These are phyloP conservation scores for Aaosphaeria pasadenensis DNA, from an alignment of 2,329 filamentous ascomycete species.

Conservation along the genomic window DNA sequence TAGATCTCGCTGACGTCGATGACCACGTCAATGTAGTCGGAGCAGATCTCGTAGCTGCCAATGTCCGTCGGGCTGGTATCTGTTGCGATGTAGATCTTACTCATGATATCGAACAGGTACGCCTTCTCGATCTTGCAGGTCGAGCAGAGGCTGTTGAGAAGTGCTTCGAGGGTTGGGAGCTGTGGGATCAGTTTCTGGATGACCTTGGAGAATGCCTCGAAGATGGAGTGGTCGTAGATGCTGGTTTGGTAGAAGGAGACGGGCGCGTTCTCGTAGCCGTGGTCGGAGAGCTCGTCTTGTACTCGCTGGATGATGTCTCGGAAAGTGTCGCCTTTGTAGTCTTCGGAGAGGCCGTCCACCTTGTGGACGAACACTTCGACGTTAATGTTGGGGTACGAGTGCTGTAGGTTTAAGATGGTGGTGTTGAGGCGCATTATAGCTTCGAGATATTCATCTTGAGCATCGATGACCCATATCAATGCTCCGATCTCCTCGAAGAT, in stretches of 20 bases:
- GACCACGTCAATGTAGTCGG: slow-evolving; percentile 97
- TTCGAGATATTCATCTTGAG: slow-evolving; percentile 95
- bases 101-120: slow-evolving; percentile 95
- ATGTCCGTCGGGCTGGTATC: slow-evolving; percentile 92
- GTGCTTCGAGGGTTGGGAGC: slow-evolving; percentile 84
- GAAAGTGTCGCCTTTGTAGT: slow-evolving; percentile 94
- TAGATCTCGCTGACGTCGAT: slow-evolving; percentile 97
- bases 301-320: slow-evolving; percentile 95
- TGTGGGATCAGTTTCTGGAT: slow-evolving; percentile 97
- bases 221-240: slow-evolving; percentile 98
- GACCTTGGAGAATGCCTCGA: slow-evolving; percentile 97
- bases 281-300: slow-evolving; percentile 90
- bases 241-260: slow-evolving; percentile 95
- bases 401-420: slow-evolving; percentile 85
- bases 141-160: slow-evolving; percentile 90
- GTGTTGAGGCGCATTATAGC: slow-evolving; percentile 82
- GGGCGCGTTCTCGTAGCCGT: slow-evolving; percentile 88
- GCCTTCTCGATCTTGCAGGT: slow-evolving; percentile 97
- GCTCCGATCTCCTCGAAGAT: slow-evolving; percentile 94
- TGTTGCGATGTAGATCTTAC: slow-evolving; percentile 98
- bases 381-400: slow-evolving; percentile 88
- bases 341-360: slow-evolving; percentile 93
- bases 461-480: slow-evolving; percentile 97
- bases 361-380: slow-evolving; percentile 99
- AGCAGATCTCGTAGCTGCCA: slow-evolving; percentile 96